These are phyloP conservation scores for Xylaria sp. DNA, from an alignment of 2,329 filamentous ascomycete species.

Conservation along the genomic window DNA sequence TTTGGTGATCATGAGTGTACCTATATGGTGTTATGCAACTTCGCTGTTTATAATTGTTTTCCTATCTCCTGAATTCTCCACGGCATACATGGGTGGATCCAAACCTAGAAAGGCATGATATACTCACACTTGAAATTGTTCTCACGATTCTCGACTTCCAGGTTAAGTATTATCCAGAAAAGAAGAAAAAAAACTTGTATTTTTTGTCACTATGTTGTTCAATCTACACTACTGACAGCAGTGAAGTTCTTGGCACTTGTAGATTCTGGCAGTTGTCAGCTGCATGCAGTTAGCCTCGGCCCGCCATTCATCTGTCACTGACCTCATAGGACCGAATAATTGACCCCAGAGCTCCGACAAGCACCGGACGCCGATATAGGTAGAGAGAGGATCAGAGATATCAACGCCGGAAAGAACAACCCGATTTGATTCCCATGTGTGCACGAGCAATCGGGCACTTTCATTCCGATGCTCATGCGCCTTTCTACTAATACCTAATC, in stretches of 20 bases:
- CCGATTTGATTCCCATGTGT: conserved; percentile 3
- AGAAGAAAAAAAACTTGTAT: too few species aligned
- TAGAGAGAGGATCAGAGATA: background rate
- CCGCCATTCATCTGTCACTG: conserved; percentile 18
- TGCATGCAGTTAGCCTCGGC: background rate
- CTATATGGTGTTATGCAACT: background rate
- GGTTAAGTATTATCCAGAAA: background rate
- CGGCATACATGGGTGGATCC: background rate
- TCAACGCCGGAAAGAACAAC: background rate
- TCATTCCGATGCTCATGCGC: background rate
- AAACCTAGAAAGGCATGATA: background rate
- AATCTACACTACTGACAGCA: background rate
- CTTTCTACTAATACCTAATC: background rate
- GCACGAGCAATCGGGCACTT: background rate
- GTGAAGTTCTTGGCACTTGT: background rate
- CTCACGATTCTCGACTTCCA: background rate
- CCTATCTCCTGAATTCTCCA: background rate
- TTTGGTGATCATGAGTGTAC: background rate
- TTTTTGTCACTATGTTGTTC: background rate
- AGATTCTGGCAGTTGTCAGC: background rate
- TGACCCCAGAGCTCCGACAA: background rate
- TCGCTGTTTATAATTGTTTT: background rate
- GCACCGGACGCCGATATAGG: background rate
- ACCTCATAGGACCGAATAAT: conserved; percentile 23
- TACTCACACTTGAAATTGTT: background rate